A percentile compares a stretch with the other conserved stretches of the same genome.
These are phyloP conservation scores for Lanmaoa rubissima DNA, from an alignment of 768 basidiomycete species.

Conservation along the genomic window DNA sequence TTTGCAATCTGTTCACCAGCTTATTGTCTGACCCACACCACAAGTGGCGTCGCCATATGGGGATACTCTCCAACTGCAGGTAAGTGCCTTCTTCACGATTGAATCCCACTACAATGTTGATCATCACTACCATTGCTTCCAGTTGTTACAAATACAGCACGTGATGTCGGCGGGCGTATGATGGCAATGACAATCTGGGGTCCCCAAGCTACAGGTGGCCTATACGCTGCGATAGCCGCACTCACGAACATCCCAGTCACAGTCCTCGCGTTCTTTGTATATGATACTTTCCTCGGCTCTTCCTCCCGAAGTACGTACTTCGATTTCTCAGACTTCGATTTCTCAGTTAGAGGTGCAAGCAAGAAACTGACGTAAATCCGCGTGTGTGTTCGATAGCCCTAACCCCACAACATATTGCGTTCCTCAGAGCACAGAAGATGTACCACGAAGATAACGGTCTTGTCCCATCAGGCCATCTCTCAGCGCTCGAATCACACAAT, in stretches of 20 bases:
- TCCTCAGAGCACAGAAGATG: slow-evolving; percentile 21
- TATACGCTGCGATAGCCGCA: slow-evolving; percentile 61
- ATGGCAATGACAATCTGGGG: slow-evolving; percentile 64
- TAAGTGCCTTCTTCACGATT: slow-evolving; percentile 20
- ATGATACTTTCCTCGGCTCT: slow-evolving; percentile 58
- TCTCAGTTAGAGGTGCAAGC: neutral
- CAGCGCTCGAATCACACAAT: slow-evolving; percentile 13
- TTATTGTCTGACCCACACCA: neutral
- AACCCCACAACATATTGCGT: slow-evolving; percentile 23
- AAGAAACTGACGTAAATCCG: slow-evolving; percentile 8
- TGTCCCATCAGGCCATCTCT: slow-evolving; percentile 21
- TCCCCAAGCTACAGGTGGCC: slow-evolving; percentile 45
- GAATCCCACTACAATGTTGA: neutral
- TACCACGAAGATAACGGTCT: slow-evolving; percentile 28
- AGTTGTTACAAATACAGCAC: slow-evolving; percentile 66
- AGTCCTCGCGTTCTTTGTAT: slow-evolving; percentile 49
- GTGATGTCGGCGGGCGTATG: slow-evolving; percentile 63
- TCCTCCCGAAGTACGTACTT: slow-evolving; percentile 51
- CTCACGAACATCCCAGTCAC: slow-evolving; percentile 67
- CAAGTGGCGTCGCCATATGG: slow-evolving; percentile 58
- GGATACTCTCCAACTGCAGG: slow-evolving; percentile 52
- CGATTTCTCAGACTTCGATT: neutral
- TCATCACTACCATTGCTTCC: neutral
- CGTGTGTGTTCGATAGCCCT: slow-evolving; percentile 12
- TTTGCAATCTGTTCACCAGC: neutral